Conservation (phyloP, 2,329 filamentous ascomycete species). For the Talaromyces sp. region DNA sequence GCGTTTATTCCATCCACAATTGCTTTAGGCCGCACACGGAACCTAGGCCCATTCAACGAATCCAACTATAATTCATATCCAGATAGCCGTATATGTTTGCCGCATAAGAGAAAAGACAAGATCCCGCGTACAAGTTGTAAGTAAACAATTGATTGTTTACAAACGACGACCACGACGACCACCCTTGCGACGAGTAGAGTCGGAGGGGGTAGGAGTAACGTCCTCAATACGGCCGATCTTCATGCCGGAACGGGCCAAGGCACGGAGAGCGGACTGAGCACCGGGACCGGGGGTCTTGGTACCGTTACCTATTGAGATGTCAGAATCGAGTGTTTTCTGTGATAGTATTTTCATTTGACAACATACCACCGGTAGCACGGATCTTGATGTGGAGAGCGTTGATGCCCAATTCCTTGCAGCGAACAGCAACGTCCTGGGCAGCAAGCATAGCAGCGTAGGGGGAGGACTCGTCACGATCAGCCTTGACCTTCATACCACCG, state of each 20-base stretch:
- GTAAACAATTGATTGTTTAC: slow-evolving; percentile 53
- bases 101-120: slow-evolving; percentile 25
- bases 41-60: slow-evolving; percentile 31
- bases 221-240: slow-evolving; percentile 99
- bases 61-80: slow-evolving; percentile 17
- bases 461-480: slow-evolving; percentile 99
- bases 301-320: slow-evolving; percentile 68
- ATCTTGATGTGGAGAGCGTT: slow-evolving; percentile 99
- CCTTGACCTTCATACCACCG: slow-evolving; percentile 99
- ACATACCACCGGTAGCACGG: slow-evolving; percentile 92
- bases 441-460: slow-evolving; percentile 99
- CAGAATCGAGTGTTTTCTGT: background rate
- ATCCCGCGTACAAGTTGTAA: slow-evolving; percentile 28
- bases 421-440: slow-evolving; percentile 92
- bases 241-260: slow-evolving; percentile 98
- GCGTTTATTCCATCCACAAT: slow-evolving; percentile 51
- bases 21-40: slow-evolving; percentile 31
- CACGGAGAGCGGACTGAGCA: slow-evolving; percentile 98
- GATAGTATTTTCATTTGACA: background rate
- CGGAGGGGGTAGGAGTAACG: slow-evolving; percentile 97
- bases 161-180: slow-evolving; percentile 99
- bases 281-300: slow-evolving; percentile 99
- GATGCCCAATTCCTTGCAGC: slow-evolving; percentile 82
- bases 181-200: slow-evolving; percentile 99
- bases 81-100: slow-evolving; percentile 19